Base-by-base conservation (phyloP, 2,329 filamentous ascomycete species). In the Monosporascus sp. region DNA sequence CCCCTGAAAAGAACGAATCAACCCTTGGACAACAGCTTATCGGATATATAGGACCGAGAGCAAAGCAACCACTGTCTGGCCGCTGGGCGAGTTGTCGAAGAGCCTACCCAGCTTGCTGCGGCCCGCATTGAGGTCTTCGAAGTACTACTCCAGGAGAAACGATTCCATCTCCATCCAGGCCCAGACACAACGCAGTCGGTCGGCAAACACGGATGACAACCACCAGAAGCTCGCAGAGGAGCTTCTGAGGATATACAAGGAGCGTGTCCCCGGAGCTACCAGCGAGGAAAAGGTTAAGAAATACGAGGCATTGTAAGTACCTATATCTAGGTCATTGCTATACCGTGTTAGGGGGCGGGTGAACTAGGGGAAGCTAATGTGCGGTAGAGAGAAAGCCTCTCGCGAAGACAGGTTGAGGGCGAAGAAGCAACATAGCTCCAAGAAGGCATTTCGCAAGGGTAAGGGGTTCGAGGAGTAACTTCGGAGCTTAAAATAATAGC, bases 31-130 rank as follows among this genome's bases (percentile, higher is more conserved):
- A 5, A 35, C 31, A 35, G 31, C 31, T 35, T 24, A 22, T 44
- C 18, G 7, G 17, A 25, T 22, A 25, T 22, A 25, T 24, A 84
- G 81, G 55, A 84, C 81, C 0, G 81, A 84, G 66, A 79, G 74
- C 49, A 84, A 84, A 59, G 81, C 81, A 22, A 79, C 75, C 46
- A 82, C 81, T 1, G 70, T 68, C 14, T 83, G 80, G 72, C 57
- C 75, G 1, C 63, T 82, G 3, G 63, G 67, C 15, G 77, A 83
- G 22, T 67, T 84, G 14, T 59, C 72, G 6, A 63, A 66, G 5
- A 52, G 64, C 7, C 62, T 84, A 7, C 81, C 81, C 0, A 74
- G 70, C 51, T 56, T 79, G 17, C 55, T 84, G 37, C 77, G 78
- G 41, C 38, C 62, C 4, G 66, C 64, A n/a, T 59, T 84, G 31